Evolutionary conservation across 371 early-diverging fungal species (phyloP), one percentile per base, ranked within the genome.

Genomic region (Syncephalis plumigaleata): DNA sequence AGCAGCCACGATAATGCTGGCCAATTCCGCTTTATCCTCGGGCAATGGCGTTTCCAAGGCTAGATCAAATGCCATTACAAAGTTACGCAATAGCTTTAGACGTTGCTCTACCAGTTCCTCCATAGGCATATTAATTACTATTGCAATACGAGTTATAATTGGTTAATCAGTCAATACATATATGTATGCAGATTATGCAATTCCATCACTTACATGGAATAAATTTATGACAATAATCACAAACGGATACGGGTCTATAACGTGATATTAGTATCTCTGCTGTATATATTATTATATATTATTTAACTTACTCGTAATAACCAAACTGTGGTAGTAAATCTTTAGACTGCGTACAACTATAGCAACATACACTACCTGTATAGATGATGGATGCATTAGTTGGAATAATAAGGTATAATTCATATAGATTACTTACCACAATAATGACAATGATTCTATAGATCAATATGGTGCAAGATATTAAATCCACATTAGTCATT

Each of bases 341-440:
- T 9, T 56, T 45, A 17, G 67, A 50, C 13, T 61, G 55, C 8
- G 68, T 66, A 25, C 71, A 71, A 26, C 54, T 57, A 7, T 50
- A 50, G 45, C 71, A 71, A 39, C 59, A 60, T 15, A 68, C 62
- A 45, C 50, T 51, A 8, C 71, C 71, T 70, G 47, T n/a, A 39
- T n/a, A 13, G 20, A 36, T 20, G 7, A 39, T 31, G 13, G 36
- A 8, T 40, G 21, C 25, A 42, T 20, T 17, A 37, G 2, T 39
- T 45, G 15, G 36, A 23, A 17, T 45, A 20, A 45, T 46, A 1
- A 18, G 15, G 18, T 9, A 1, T 20, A 21, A 5, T 45, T 11
- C 17, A 42, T 23, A 39, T 17, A 24, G 15, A 27, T 5, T n/a
- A 45, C 46, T 56, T 65, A 68, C 71, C 71, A 47, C 71, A 71